Base-by-base conservation (phyloP, 2,329 filamentous ascomycete species). In the Aspergillus sp. region DNA sequence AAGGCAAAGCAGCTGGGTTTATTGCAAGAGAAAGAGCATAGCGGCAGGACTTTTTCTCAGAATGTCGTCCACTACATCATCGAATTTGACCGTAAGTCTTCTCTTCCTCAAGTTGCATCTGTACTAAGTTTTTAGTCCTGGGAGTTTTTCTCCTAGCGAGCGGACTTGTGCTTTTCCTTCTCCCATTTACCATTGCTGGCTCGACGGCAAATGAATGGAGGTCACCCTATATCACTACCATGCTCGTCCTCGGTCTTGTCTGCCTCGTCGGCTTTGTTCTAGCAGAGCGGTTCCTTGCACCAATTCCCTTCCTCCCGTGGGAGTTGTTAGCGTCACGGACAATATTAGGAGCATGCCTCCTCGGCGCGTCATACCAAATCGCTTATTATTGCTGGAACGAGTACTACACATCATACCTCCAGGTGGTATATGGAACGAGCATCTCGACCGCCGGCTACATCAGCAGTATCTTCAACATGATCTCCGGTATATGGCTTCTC, bases 111-210 rank as follows among this genome's bases (percentile, higher is more conserved):
- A 19, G 50, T 6, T 41, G 7, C 8, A 47, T 48, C n/a, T 25
- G 0, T 31, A 43, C 54, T 63, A 41, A 60, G 7, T 3, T 13
- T 64, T 13, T 38, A 82, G 79, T 86, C 1, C 59, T 86, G n/a
- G 88, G 89, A 15, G 79, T 89, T 23, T 59, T 90, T 17, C 77
- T 91, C 2, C 80, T 91, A 61, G 82, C 84, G 9, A 79, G 76
- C 1, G 89, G 87, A 1, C 83, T 90, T 67, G 81, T 85, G 0
- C 76, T 91, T 7, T 86, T 91, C 71, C 80, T 91, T 4, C 81
- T 91, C 15, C 86, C 89, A 0, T 88, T 91, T 74, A 84, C 78
- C 28, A 79, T 91, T 8, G 77, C 80, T 57, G 57, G 66, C 4
- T 70, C 66, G 15, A 75, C 80, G 3, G 67, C 71, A 6, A 59